A percentile compares a stretch with the other conserved stretches of the same genome.
Conservation (phyloP, 305 asterid species). For the Solanum aculeatissimum region DNA sequence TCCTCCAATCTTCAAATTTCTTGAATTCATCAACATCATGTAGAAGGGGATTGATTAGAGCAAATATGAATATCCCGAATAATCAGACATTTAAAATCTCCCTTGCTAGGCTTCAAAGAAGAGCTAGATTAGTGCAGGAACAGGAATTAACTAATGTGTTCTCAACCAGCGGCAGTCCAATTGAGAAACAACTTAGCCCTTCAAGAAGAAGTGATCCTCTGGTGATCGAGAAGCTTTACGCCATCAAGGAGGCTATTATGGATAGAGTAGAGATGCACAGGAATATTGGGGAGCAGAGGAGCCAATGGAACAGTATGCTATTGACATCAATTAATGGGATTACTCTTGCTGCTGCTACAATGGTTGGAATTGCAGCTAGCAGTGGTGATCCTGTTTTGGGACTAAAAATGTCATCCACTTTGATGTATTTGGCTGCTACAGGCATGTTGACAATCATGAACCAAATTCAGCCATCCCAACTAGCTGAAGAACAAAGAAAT, state of each 20-base stretch:
- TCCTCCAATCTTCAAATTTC: constrained; percentile 4
- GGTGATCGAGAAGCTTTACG: constrained; percentile 22
- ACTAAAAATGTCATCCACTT: constrained; percentile 14
- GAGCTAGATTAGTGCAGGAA: neutral
- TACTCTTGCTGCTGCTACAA: constrained; percentile 31
- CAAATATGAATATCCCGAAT: constrained; percentile 2
- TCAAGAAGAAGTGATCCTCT: neutral
- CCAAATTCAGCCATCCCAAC: constrained; percentile 47
- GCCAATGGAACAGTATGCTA: constrained; percentile 30
- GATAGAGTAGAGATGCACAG: constrained; percentile 43
- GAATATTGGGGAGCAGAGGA: constrained; percentile 33
- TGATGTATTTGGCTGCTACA: constrained; percentile 25
- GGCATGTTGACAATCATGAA: constrained; percentile 24
- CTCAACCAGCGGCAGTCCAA: neutral
- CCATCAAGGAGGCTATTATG: constrained; percentile 22
- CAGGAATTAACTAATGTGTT: neutral
- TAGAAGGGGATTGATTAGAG: neutral
- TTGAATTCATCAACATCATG: neutral
- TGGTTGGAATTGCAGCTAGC: constrained; percentile 13
- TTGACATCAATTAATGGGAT: constrained; percentile 28
- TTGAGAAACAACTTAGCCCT: neutral
- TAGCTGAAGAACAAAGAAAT: constrained; percentile 38
- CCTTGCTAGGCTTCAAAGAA: neutral
- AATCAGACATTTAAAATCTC: neutral
- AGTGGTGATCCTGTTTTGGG: constrained; percentile 7